A percentile compares a stretch with the other conserved stretches of the same genome.
These are phyloP conservation scores for Aspergillus cavernicola DNA, from an alignment of 495 filamentous ascomycete genomes.

Conservation along the genomic window DNA sequence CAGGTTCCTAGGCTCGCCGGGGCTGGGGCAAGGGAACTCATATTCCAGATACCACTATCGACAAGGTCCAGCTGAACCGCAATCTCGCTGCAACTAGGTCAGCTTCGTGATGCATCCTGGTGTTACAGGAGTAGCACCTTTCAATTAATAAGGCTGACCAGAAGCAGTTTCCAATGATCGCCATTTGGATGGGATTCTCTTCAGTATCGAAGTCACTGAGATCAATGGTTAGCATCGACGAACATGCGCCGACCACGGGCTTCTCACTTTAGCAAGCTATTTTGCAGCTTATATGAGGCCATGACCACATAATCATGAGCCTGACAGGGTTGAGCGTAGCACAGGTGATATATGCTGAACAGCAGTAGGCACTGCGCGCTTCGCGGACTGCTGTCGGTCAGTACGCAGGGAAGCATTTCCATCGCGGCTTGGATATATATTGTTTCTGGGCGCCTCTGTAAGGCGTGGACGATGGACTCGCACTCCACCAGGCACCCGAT, in stretches of 20 bases:
- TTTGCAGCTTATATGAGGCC: constrained; percentile 5
- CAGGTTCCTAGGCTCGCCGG: not conserved
- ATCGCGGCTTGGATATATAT: constrained; percentile 8
- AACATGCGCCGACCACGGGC: not conserved
- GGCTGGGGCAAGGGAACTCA: not conserved
- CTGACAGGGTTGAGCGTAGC: not conserved
- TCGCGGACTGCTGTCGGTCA: not conserved
- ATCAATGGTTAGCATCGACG: not conserved
- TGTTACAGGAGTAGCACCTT: not conserved
- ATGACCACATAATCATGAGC: constrained; percentile 6
- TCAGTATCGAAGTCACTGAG: not conserved
- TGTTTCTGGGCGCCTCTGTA: not conserved
- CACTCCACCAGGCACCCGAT: not conserved
- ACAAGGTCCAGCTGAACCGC: not conserved
- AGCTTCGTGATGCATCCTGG: not conserved
- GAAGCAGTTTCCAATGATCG: not conserved
- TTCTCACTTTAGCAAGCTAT: not conserved
- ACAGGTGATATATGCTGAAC: constrained; percentile 5
- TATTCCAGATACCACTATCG: not conserved
- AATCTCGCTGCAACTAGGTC: not conserved
- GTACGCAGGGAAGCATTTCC: not conserved
- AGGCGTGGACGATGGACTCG: not conserved
- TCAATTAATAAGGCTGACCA: not conserved
- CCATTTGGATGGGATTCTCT: not conserved
- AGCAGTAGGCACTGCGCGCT: constrained; percentile 7